phyloP scores from a whole-genome alignment of 345 rosid genomes.

The Sonneratia caseolaris region DNA sequence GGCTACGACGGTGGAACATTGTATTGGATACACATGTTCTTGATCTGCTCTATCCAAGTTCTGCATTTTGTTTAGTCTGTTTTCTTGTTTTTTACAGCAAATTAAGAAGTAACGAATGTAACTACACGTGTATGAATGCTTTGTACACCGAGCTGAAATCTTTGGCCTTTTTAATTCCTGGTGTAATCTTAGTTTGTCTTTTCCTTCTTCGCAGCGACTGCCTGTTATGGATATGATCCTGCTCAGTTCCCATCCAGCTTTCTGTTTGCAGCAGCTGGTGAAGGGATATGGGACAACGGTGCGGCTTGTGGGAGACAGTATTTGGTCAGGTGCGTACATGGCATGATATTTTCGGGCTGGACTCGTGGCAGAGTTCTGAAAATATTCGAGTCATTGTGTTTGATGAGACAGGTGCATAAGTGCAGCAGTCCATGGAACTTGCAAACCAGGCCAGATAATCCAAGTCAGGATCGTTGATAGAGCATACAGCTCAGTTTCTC shows the following conservation, averaged over 20 bases:
- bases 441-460: constrained; percentile 23
- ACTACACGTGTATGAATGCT: no score
- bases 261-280: constrained; percentile 48
- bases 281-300: constrained; percentile 61
- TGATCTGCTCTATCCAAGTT: neutral
- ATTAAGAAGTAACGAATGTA: no score
- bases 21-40: rapidly evolving
- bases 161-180: no score
- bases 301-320: constrained; percentile 52
- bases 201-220: constrained; percentile 32
- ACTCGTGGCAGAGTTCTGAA: no score
- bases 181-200: neutral
- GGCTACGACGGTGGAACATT: neutral
- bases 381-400: neutral
- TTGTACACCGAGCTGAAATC: no score
- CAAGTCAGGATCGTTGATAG: constrained; percentile 37
- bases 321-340: constrained; percentile 16
- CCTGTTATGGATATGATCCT: constrained; percentile 32
- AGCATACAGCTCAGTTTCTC: constrained; percentile 23
- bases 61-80: neutral
- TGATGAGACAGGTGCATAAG: constrained; percentile 31
- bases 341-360: neutral
- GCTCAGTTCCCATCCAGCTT: constrained; percentile 40
- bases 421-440: constrained; percentile 18
- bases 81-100: neutral